Evolutionary conservation across 2,329 filamentous ascomycete species (phyloP), one percentile per base, ranked within the genome.

Genomic region (Thermochaetoides dissita): DNA sequence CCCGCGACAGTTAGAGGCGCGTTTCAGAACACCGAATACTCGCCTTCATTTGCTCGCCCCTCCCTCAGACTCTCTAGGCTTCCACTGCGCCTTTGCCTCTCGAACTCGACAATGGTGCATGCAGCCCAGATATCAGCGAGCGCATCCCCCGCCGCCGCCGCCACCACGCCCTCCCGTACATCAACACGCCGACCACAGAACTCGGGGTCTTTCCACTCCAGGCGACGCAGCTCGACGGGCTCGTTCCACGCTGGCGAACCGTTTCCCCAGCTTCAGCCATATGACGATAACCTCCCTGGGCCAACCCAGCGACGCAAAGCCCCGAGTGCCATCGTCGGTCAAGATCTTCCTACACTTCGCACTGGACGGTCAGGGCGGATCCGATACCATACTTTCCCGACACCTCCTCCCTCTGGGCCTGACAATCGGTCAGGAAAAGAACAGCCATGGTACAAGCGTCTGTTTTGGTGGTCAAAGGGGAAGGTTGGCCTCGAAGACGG

Each of bases 351-450:
- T 24, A 24, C 3, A 5, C 17, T 24, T 24, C 17, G 17, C 17
- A 24, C 17, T 5, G 17, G 17, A 24, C 17, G 17, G 5, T 24
- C 17, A 24, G 17, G 17, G 3, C 17, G 17, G 3, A 24, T 24
- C 5, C 17, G 17, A 56, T 91, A 89, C 62, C 82, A 88, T 54
- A 89, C 84, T 6, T 89, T 91, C 53, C 83, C 84, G 3, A 83
- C 81, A 0, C 71, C 76, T 31, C 81, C 84, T 10, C 83, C 84
- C 9, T 76, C 74, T 50, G 74, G 75, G 2, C 75, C 1, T 41
- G 9, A 1, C 37, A 36, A 34, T 46, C 38, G 40, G 49, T 24
- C 30, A 39, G 52, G 36, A 36, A 33, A 50, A 37, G 34, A 55
- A 53, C 40, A 57, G 55, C 36, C 54, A 49, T 39, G 58, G 52